Evolutionary conservation across 495 filamentous ascomycete genomes (phyloP).

Genomic region (Geoglossum glabrum): DNA sequence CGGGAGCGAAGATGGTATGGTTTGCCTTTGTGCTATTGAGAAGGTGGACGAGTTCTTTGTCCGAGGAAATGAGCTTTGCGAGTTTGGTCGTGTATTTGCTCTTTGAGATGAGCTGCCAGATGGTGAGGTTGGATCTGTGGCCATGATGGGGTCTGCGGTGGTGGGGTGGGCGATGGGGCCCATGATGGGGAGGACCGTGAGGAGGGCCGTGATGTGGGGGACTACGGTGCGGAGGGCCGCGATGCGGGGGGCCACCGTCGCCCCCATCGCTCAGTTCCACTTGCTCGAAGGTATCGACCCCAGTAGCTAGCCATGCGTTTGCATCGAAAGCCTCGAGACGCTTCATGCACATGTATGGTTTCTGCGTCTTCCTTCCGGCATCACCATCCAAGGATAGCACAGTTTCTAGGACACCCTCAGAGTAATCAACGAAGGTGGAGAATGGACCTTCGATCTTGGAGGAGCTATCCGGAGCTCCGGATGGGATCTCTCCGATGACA

Average conservation of each 20-base stretch:
- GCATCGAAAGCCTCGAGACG: conserved; percentile 16
- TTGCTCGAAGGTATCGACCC: conserved; percentile 6
- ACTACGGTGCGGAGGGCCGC: neutral
- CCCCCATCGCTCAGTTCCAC: neutral
- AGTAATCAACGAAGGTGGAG: conserved; percentile 16
- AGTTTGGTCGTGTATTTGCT: conserved; percentile 60
- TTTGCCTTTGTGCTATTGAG: conserved; percentile 52
- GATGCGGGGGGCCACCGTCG: neutral
- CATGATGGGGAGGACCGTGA: conserved; percentile 1
- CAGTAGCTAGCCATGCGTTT: conserved; percentile 24
- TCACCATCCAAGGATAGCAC: conserved; percentile 22
- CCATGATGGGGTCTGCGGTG: conserved; percentile 12
- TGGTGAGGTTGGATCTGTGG: conserved; percentile 36
- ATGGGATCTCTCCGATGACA: conserved; percentile 17
- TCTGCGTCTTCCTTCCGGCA: conserved; percentile 16
- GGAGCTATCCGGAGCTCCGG: conserved; percentile 18
- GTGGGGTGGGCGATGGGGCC: neutral
- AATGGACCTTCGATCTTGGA: conserved; percentile 17
- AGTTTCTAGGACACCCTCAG: conserved; percentile 26
- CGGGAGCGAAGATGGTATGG: conserved; percentile 63
- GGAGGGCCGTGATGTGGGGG: neutral
- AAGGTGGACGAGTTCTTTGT: conserved; percentile 43
- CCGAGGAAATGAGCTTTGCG: conserved; percentile 47
- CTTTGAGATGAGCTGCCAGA: conserved; percentile 55
- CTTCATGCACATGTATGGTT: conserved; percentile 15